Evolutionary conservation across 306 rosid species (phyloP).

Genomic region (Alnus glutinosa): DNA sequence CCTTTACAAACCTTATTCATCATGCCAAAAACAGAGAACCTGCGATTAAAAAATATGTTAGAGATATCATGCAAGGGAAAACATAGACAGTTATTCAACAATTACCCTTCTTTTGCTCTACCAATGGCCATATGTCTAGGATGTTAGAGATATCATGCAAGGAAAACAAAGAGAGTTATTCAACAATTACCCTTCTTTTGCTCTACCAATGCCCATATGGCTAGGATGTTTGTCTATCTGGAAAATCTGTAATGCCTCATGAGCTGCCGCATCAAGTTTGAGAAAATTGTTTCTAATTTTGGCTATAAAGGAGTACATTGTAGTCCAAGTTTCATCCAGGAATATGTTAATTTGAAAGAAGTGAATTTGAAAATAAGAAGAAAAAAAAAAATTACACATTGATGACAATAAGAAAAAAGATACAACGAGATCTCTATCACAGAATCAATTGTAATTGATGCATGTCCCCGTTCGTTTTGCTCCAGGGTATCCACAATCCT

Average conservation of each 20-base stretch:
- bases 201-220: slow-evolving; percentile 98
- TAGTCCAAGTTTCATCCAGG: slow-evolving; percentile 17
- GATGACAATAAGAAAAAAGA: slow-evolving; percentile 42
- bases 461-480: slow-evolving; percentile 71
- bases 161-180: slow-evolving; percentile 23
- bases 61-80: slow-evolving; percentile 23
- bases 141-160: slow-evolving; percentile 41
- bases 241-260: slow-evolving; percentile 95
- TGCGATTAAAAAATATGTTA: slow-evolving; percentile 38
- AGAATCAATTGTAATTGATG: slow-evolving; percentile 79
- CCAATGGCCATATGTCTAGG: slow-evolving; percentile 99
- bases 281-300: slow-evolving; percentile 78
- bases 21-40: slow-evolving; percentile 98
- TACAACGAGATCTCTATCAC: slow-evolving; percentile 82
- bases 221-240: slow-evolving; percentile 97
- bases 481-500: slow-evolving; percentile 81
- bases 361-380: background rate
- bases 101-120: slow-evolving; percentile 95
- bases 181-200: slow-evolving; percentile 89
- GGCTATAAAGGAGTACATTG: slow-evolving; percentile 47
- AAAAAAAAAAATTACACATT: slow-evolving; percentile 19
- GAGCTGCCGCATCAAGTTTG: slow-evolving; percentile 91
- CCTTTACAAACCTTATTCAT: slow-evolving; percentile 78
- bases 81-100: slow-evolving; percentile 21
- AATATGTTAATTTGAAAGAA: slow-evolving; percentile 23